These are phyloP conservation scores for Theobroma grandiflorum DNA, from an alignment of 441 rosid species.

Conservation along the genomic window DNA sequence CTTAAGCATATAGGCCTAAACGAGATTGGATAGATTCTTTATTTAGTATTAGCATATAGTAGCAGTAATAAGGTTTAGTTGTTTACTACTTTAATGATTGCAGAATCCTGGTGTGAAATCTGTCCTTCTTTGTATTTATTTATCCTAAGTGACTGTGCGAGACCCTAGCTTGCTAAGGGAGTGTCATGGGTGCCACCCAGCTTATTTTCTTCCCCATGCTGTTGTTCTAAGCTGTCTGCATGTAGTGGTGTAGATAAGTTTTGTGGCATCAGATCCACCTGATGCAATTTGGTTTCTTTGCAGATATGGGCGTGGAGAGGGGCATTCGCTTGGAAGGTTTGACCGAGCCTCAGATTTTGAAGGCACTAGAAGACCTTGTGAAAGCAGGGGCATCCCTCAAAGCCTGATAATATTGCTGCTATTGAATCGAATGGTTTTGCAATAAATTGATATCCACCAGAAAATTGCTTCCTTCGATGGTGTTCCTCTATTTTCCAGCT, in stretches of 20 bases:
- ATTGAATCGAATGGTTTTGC: conserved; percentile 22
- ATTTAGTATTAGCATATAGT: background rate
- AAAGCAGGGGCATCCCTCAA: conserved; percentile 61
- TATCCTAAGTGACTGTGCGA: background rate
- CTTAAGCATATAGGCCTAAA: background rate
- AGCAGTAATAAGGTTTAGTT: background rate
- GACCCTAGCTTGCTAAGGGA: background rate
- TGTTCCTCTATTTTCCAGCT: conserved; percentile 2
- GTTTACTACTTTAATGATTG: background rate
- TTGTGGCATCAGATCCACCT: background rate
- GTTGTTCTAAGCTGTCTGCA: background rate
- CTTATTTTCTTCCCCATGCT: background rate
- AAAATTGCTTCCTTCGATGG: conserved; percentile 12
- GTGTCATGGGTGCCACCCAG: background rate
- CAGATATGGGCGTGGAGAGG: conserved; percentile 91
- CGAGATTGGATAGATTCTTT: background rate
- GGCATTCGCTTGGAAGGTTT: conserved; percentile 78
- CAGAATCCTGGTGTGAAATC: background rate
- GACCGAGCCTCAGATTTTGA: conserved; percentile 68
- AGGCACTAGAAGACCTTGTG: conserved; percentile 77
- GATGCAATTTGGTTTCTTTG: conserved; percentile 17
- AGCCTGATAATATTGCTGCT: conserved; percentile 36
- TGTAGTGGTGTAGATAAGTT: background rate
- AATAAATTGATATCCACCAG: conserved; percentile 27
- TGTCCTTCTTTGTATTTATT: background rate